These are phyloP conservation scores for Shiraia bambusicola DNA, from an alignment of 2,329 filamentous ascomycete genomes.

Conservation along the genomic window DNA sequence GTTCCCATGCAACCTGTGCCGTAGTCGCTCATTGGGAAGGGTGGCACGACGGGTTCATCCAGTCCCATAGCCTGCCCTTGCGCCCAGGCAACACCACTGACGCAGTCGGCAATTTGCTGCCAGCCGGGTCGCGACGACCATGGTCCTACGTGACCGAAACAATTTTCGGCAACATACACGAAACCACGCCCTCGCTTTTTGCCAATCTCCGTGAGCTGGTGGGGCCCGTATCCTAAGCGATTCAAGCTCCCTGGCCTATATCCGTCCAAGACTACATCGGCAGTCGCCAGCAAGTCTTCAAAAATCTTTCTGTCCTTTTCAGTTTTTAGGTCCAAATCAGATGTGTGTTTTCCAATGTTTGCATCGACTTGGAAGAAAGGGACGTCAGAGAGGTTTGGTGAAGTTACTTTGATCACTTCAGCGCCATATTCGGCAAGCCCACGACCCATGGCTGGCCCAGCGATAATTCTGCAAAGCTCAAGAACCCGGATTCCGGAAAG, in stretches of 20 bases:
- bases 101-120: slow-evolving; percentile 72
- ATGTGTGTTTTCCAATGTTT: slow-evolving; percentile 70
- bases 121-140: slow-evolving; percentile 67
- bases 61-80: slow-evolving; percentile 64
- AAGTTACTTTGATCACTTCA: slow-evolving; percentile 71
- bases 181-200: slow-evolving; percentile 61
- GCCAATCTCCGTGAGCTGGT: slow-evolving; percentile 56
- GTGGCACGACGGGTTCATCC: slow-evolving; percentile 65
- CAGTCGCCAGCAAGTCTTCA: slow-evolving; percentile 60
- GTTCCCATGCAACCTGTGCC: slow-evolving; percentile 72
- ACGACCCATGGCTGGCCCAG: slow-evolving; percentile 70
- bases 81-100: slow-evolving; percentile 61
- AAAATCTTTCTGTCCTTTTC: slow-evolving; percentile 57
- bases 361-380: slow-evolving; percentile 73
- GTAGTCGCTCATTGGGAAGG: slow-evolving; percentile 62
- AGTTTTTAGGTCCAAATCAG: slow-evolving; percentile 63
- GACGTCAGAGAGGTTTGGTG: slow-evolving; percentile 67
- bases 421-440: slow-evolving; percentile 75
- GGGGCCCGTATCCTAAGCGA: slow-evolving; percentile 63
- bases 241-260: slow-evolving; percentile 68
- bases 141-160: slow-evolving; percentile 66
- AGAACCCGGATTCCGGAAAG: slow-evolving; percentile 68
- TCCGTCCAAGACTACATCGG: slow-evolving; percentile 68
- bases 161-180: slow-evolving; percentile 70
- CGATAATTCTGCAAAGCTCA: slow-evolving; percentile 74